A percentile compares a stretch with the other conserved stretches of the same genome.
phyloP scores from a whole-genome alignment of 2,329 filamentous ascomycete genomes.

The Penicillium brasilianum region DNA sequence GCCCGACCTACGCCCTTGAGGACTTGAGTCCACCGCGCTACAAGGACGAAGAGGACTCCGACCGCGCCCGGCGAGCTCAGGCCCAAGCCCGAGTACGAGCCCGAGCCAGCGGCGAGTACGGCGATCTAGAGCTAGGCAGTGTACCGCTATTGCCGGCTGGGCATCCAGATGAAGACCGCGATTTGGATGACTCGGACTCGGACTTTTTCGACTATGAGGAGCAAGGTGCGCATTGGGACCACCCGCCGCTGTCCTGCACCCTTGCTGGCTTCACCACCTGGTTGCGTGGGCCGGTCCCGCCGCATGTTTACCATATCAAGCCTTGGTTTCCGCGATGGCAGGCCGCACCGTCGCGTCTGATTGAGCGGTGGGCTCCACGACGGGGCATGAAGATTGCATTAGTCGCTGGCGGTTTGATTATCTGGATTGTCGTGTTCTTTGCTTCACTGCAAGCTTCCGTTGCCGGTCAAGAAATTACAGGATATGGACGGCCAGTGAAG shows the following conservation, averaged over 20 bases:
- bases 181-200: slow-evolving; percentile 12
- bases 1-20: slow-evolving; percentile 3
- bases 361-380: slow-evolving; percentile 38
- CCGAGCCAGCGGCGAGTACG: slow-evolving; percentile 19
- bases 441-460: slow-evolving; percentile 39
- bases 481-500: slow-evolving; percentile 42
- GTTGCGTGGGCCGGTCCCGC: slow-evolving; percentile 39
- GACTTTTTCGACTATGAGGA: slow-evolving; percentile 5
- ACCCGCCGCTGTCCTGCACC: slow-evolving; percentile 33
- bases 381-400: slow-evolving; percentile 32
- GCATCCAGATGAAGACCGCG: neutral
- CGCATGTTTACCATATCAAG: slow-evolving; percentile 41
- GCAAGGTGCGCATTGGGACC: neutral
- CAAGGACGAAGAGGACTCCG: slow-evolving; percentile 19
- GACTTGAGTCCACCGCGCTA: slow-evolving; percentile 13
- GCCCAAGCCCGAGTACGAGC: neutral
- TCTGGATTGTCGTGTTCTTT: slow-evolving; percentile 44
- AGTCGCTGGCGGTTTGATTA: slow-evolving; percentile 32
- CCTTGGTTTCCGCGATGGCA: slow-evolving; percentile 42
- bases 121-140: slow-evolving; percentile 28
- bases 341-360: slow-evolving; percentile 39
- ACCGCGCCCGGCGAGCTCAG: neutral
- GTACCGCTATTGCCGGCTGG: slow-evolving; percentile 25
- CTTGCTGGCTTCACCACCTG: slow-evolving; percentile 33
- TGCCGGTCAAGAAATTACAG: slow-evolving; percentile 36